phyloP scores from a whole-genome alignment of 768 basidiomycete genomes.

The Phallus indusiatus region DNA sequence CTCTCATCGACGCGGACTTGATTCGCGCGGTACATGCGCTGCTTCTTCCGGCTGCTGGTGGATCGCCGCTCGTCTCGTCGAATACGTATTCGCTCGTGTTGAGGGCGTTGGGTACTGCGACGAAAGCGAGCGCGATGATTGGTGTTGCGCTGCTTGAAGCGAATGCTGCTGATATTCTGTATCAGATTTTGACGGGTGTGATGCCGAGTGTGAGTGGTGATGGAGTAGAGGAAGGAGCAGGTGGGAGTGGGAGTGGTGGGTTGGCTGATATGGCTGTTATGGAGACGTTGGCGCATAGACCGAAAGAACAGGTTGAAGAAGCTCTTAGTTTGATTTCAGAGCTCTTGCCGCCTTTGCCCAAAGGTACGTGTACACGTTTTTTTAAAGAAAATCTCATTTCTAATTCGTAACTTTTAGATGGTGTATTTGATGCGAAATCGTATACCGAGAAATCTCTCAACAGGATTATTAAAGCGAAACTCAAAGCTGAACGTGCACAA shows the following conservation, averaged over 20 bases:
- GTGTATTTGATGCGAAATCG: constrained; percentile 86
- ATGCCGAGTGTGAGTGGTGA: constrained; percentile 50
- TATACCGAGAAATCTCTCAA: constrained; percentile 83
- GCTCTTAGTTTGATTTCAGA: constrained; percentile 83
- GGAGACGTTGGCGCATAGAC: constrained; percentile 92
- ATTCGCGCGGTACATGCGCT: constrained; percentile 80
- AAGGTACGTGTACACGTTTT: constrained; percentile 42
- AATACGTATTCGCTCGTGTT: constrained; percentile 86
- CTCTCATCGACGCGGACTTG: constrained; percentile 67
- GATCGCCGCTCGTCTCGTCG: constrained; percentile 74
- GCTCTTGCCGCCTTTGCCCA: constrained; percentile 85
- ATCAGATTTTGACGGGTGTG: constrained; percentile 93
- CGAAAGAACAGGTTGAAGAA: constrained; percentile 97
- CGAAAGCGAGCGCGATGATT: constrained; percentile 81
- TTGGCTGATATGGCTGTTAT: constrained; percentile 95
- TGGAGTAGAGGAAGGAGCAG: constrained; percentile 52
- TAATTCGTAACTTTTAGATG: constrained; percentile 49
- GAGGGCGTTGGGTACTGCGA: constrained; percentile 79
- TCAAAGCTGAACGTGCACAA: constrained; percentile 70
- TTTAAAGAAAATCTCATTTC: background rate
- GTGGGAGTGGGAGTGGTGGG: constrained; percentile 62
- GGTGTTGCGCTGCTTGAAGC: constrained; percentile 82
- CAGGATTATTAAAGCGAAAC: constrained; percentile 70
- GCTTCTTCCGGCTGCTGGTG: constrained; percentile 76
- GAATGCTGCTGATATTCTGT: constrained; percentile 84